phyloP scores from a whole-genome alignment of 1,284 basidiomycete genomes.

The Ustilago vetiveriae region DNA sequence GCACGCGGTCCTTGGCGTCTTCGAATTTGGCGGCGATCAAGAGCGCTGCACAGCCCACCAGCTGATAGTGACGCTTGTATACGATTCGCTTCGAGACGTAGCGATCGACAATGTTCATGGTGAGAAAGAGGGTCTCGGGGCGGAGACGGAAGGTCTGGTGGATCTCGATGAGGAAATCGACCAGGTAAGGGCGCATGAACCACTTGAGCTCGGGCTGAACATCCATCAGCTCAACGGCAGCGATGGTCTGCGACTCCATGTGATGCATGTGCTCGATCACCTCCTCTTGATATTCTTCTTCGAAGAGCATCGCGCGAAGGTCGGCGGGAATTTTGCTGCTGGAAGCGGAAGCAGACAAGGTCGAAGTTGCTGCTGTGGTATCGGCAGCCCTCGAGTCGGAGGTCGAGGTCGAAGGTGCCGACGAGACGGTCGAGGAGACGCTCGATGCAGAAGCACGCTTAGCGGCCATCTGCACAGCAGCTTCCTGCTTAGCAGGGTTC shows the following conservation, averaged over 20 bases:
- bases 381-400: conserved; percentile 28
- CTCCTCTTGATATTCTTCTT: conserved; percentile 95
- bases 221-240: conserved; percentile 92
- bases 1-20: conserved; percentile 97
- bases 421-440: conserved; percentile 25
- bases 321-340: conserved; percentile 29
- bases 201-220: conserved; percentile 91
- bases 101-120: conserved; percentile 98
- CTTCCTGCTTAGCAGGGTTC: conserved; percentile 36
- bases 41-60: conserved; percentile 95
- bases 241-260: conserved; percentile 91
- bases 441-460: conserved; percentile 41
- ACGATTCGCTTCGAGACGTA: conserved; percentile 98
- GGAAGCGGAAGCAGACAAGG: conserved; percentile 17
- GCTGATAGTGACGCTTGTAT: conserved; percentile 98
- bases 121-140: conserved; percentile 96
- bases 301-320: conserved; percentile 67
- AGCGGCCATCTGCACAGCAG: conserved; percentile 41
- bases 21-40: conserved; percentile 99
- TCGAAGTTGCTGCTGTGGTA: conserved; percentile 42
- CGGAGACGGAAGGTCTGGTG: conserved; percentile 89
- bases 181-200: conserved; percentile 95
- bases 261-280: conserved; percentile 91
- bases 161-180: conserved; percentile 98
- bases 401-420: conserved; percentile 27